Evolutionary conservation across 2,329 filamentous ascomycete species (phyloP).

Genomic region (Cytospora mali): DNA sequence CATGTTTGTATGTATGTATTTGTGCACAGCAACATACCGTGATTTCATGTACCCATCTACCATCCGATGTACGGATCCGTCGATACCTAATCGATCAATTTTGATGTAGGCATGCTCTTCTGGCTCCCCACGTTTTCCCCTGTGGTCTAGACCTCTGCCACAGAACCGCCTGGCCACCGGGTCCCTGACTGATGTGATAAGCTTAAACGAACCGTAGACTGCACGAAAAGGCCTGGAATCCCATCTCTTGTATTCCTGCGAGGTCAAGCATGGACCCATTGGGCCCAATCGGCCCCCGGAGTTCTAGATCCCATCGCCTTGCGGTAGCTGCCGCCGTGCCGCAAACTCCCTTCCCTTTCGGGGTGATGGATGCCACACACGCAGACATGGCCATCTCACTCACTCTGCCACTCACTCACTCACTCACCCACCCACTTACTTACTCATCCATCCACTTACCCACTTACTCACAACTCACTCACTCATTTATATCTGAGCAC

Average conservation of each 20-base stretch:
- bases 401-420: too few relatives aligned
- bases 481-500: too few relatives aligned
- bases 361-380: neutral
- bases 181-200: constrained; percentile 19
- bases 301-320: constrained; percentile 17
- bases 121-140: constrained; percentile 19
- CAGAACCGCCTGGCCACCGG: constrained; percentile 10
- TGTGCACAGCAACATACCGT: too few relatives aligned
- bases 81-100: neutral
- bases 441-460: too few relatives aligned
- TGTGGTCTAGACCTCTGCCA: constrained; percentile 22
- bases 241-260: constrained; percentile 1
- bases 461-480: too few relatives aligned
- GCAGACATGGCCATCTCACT: neutral
- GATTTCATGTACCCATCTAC: too few relatives aligned
- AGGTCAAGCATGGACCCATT: constrained; percentile 15
- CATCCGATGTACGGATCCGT: too few relatives aligned
- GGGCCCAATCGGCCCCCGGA: constrained; percentile 10
- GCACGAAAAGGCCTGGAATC: neutral
- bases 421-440: too few relatives aligned
- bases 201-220: constrained; percentile 23
- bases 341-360: constrained; percentile 1
- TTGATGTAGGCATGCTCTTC: constrained; percentile 10
- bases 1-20: too few relatives aligned
- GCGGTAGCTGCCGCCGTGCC: neutral